Percentiles rank a stretch among this genome's conserved stretches.
Conservation (phyloP, 1,284 basidiomycete genomes). For the Phenoliferia sp. region DNA sequence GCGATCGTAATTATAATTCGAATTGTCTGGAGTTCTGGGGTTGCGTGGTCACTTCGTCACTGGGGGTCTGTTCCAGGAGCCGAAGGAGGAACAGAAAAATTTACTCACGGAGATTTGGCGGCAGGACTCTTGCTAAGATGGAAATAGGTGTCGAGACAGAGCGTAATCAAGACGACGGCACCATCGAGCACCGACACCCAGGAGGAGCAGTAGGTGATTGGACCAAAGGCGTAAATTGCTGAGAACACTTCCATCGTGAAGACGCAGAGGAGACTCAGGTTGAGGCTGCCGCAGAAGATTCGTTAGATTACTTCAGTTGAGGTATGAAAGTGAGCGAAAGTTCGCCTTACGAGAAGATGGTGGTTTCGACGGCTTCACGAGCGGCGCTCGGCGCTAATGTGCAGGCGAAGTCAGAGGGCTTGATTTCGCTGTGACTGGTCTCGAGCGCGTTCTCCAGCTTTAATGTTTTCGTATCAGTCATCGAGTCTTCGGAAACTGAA, state of each 20-base stretch:
- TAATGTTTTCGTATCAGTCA: too few relatives aligned
- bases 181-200: constrained; percentile 19
- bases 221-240: constrained; percentile 21
- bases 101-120: constrained; percentile 16
- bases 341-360: constrained; percentile 12
- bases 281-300: constrained; percentile 6
- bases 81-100: neutral
- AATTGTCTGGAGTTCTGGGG: too few relatives aligned
- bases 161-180: constrained; percentile 19
- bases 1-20: too few relatives aligned
- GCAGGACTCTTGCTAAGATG: constrained; percentile 17
- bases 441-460: constrained; percentile 1
- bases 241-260: constrained; percentile 21
- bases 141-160: constrained; percentile 21
- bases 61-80: too few relatives aligned
- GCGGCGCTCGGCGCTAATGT: constrained; percentile 5
- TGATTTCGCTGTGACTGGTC: neutral
- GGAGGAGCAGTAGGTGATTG: constrained; percentile 11
- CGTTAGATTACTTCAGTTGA: neutral
- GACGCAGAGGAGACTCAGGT: constrained; percentile 15
- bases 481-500: neutral
- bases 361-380: constrained; percentile 9
- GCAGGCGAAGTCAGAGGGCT: constrained; percentile 13
- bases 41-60: too few relatives aligned
- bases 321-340: neutral